Base-by-base conservation (phyloP, 306 rosid genomes). In the Mimosa bimucronata region DNA sequence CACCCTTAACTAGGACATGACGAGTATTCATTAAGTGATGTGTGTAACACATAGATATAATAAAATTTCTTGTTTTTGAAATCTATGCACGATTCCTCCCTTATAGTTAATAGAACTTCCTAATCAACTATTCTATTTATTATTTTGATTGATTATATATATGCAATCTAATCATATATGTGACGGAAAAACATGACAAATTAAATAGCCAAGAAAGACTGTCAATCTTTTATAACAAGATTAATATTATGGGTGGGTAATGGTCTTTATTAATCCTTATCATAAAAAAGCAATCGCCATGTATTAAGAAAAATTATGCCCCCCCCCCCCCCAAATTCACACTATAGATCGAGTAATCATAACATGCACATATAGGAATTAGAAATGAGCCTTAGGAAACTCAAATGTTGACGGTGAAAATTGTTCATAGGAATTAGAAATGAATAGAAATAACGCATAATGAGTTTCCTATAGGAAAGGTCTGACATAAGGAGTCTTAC, bases 211-310 rank as follows among this genome's bases (percentile, higher is more conserved):
- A n/a, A 53, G 19, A 11, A 73, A 60, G 13, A 62, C 19, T 21
- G 10, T 26, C 23, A 26, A 65, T 16, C 31, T 21, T 23, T 9
- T 31, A 55, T 50, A 50, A 50, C n/a, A 5, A 55, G 0, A 55
- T n/a, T 55, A n/a, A 40, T 7, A 40, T n/a, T n/a, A 26, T 14
- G 25, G 21, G 70, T 48, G 41, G 26, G 18, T n/a, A 70, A 45
- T 30, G 72, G 37, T 34, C 23, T 25, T 64, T 55, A n/a, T 53
- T 46, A 34, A 25, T 50, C 75, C 75, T 40, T 8, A 66, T 66
- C 73, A 34, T 46, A 6, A 44, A 44, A 46, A 15, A 15, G 18
- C 19, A 46, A 46, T 15, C n/a, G n/a, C 19, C 12, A 46, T 18
- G 4, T 46, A 46, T 46, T 3, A 46, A 46, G n/a, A 14, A 15